Percentiles rank a stretch among this genome's conserved stretches.
phyloP scores from a whole-genome alignment of 768 basidiomycete genomes.

The Lentinula guzmanii region DNA sequence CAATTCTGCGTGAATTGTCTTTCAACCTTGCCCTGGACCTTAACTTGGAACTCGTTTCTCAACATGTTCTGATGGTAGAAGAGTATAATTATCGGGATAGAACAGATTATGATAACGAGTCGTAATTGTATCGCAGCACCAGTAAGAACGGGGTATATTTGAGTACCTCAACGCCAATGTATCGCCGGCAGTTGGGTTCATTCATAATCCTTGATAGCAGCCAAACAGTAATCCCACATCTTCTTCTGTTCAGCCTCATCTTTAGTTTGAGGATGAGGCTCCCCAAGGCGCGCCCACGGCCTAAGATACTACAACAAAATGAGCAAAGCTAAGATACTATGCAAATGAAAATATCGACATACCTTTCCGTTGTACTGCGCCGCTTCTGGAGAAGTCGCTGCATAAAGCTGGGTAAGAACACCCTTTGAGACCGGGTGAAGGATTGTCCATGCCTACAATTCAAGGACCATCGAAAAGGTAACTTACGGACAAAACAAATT shows the following conservation, averaged over 20 bases:
- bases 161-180: no score
- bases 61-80: no score
- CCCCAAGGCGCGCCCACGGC: background rate
- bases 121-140: no score
- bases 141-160: no score
- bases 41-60: background rate
- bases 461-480: background rate
- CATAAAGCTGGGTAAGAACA: background rate
- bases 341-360: background rate
- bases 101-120: no score
- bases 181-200: background rate
- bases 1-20: no score
- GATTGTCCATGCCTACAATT: background rate
- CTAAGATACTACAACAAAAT: background rate
- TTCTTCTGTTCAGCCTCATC: background rate
- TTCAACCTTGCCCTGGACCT: background rate
- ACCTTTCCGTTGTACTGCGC: background rate
- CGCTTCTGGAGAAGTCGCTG: background rate
- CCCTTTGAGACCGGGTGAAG: background rate
- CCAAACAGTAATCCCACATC: slow-evolving; percentile 1
- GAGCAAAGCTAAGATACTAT: background rate
- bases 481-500: background rate
- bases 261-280: background rate
- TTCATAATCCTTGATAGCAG: background rate
- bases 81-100: no score